These are phyloP conservation scores for Capronia epimyces DNA, from an alignment of 2,329 filamentous ascomycete genomes.

Conservation along the genomic window DNA sequence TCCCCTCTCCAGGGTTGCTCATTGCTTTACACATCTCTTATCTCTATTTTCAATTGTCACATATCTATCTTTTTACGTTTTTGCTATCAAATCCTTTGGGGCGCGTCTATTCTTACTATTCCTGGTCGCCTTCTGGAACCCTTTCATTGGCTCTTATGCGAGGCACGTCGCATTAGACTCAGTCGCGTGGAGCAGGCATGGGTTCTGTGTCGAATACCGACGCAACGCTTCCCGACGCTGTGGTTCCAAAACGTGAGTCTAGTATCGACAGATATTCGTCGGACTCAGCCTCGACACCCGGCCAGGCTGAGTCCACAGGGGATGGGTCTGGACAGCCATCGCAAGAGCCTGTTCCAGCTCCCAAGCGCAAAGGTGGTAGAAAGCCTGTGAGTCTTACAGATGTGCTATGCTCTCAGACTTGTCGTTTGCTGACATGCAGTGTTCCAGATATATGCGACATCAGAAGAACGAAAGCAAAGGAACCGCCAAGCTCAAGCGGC, in stretches of 20 bases:
- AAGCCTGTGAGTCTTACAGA: slow-evolving; percentile 71
- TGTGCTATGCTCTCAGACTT: not conserved
- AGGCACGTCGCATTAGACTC: slow-evolving; percentile 29
- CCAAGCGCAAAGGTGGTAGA: slow-evolving; percentile 94
- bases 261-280: slow-evolving; percentile 41
- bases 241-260: slow-evolving; percentile 41
- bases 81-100: slow-evolving; percentile 19
- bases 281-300: slow-evolving; percentile 44
- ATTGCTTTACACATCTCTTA: slow-evolving; percentile 29
- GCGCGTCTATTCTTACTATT: slow-evolving; percentile 18
- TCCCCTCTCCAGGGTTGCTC: slow-evolving; percentile 13
- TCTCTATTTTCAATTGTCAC: slow-evolving; percentile 30
- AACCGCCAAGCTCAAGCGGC: slow-evolving; percentile 96
- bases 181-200: slow-evolving; percentile 33
- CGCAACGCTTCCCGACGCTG: slow-evolving; percentile 38
- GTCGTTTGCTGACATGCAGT: slow-evolving; percentile 5
- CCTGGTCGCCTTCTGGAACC: slow-evolving; percentile 13
- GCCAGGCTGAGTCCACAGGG: slow-evolving; percentile 38
- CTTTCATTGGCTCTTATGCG: slow-evolving; percentile 27
- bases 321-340: slow-evolving; percentile 15
- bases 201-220: slow-evolving; percentile 42
- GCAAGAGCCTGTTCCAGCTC: slow-evolving; percentile 47
- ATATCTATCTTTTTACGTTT: slow-evolving; percentile 27
- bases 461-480: slow-evolving; percentile 94
- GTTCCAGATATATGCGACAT: slow-evolving; percentile 89